Percentiles rank a stretch among this genome's conserved stretches.
Evolutionary conservation across 177 flowering plant genomes (phyloP).

Genomic region (Vitis hybrid): DNA sequence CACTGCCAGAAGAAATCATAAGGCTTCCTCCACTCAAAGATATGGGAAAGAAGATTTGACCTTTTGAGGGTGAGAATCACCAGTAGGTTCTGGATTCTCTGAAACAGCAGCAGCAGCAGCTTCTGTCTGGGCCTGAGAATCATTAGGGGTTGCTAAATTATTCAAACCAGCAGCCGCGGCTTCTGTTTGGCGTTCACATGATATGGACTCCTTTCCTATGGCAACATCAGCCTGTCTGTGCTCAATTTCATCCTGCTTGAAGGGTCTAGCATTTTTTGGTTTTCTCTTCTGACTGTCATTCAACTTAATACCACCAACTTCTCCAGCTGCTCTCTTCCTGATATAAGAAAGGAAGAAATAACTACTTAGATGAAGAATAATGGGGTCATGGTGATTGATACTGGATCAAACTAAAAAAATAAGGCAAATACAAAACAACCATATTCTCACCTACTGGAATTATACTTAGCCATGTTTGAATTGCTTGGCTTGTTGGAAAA

Average conservation of each 20-base stretch:
- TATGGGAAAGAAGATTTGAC: conserved; percentile 19
- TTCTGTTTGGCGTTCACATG: conserved; percentile 30
- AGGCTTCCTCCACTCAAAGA: not conserved
- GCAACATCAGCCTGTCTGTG: conserved; percentile 22
- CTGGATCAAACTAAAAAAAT: not conserved
- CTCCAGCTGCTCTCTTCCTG: conserved; percentile 44
- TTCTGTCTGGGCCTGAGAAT: conserved; percentile 28
- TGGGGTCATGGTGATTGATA: not conserved
- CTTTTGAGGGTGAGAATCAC: conserved; percentile 28
- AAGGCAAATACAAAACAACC: not conserved
- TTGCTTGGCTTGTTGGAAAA: conserved; percentile 58
- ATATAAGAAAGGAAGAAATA: not conserved
- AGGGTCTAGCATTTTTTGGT: conserved; percentile 24
- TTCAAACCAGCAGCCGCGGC: conserved; percentile 28
- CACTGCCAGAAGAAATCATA: not conserved
- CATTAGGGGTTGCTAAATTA: conserved; percentile 30
- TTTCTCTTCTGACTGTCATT: conserved; percentile 28
- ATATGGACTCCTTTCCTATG: conserved; percentile 29
- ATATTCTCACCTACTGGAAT: conserved; percentile 47
- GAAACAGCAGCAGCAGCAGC: conserved; percentile 26
- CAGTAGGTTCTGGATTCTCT: conserved; percentile 31
- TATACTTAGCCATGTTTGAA: conserved; percentile 19
- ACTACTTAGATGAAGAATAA: not conserved
- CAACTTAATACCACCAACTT: conserved; percentile 21
- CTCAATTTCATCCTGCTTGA: conserved; percentile 21